Conservation (phyloP, 2,329 filamentous ascomycete genomes). For the Davidsoniella eucalypti region DNA sequence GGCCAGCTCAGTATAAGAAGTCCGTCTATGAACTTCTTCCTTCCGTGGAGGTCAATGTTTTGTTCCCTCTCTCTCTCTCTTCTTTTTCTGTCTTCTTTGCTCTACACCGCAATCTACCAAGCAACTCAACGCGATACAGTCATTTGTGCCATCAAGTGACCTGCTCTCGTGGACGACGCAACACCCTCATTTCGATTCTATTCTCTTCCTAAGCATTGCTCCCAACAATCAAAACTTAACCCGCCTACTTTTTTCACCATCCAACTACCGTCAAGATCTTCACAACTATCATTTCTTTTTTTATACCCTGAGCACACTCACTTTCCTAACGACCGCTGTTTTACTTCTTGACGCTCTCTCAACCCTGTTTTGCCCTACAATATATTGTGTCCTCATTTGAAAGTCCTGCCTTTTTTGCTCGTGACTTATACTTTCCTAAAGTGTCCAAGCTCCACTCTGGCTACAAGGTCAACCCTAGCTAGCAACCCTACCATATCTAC, state of each 20-base stretch:
- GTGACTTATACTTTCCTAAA: neutral
- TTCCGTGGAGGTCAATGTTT: neutral
- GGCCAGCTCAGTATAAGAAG: too few species aligned
- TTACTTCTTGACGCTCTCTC: neutral
- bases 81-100: neutral
- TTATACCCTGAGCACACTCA: neutral
- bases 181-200: slow-evolving; percentile 3
- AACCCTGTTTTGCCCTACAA: neutral
- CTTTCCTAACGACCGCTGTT: neutral
- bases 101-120: neutral
- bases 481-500: too few species aligned
- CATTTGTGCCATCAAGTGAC: neutral
- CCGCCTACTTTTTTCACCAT: neutral
- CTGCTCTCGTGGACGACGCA: neutral
- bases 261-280: neutral
- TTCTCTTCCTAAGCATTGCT: too few species aligned
- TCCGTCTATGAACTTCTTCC: too few species aligned
- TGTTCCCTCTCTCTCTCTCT: neutral
- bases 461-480: neutral
- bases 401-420: too few species aligned
- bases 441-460: neutral
- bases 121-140: neutral
- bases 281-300: neutral
- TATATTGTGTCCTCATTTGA: too few species aligned
- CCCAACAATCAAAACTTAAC: neutral